Evolutionary conservation across 441 rosid genomes (phyloP).

Genomic region (Gossypium lobatum): DNA sequence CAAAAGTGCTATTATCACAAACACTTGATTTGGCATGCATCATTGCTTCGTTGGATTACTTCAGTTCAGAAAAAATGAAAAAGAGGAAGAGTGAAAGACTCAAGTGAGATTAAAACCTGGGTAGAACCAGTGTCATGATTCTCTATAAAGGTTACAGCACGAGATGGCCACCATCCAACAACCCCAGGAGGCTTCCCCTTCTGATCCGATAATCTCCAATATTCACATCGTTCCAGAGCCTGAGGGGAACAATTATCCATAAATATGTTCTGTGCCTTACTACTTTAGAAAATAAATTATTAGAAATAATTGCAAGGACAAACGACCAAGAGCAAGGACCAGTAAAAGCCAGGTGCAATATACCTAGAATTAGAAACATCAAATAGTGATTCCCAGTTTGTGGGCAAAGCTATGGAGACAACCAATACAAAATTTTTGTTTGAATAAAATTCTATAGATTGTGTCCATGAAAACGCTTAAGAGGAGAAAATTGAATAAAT

Average conservation of each 20-base stretch:
- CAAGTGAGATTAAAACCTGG: conserved; percentile 46
- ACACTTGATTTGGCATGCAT: background rate
- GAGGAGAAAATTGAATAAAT: conserved; percentile 3
- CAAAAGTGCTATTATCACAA: background rate
- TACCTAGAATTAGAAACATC: conserved; percentile 11
- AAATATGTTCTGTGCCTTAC: background rate
- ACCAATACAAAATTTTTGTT: background rate
- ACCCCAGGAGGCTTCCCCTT: conserved; percentile 94
- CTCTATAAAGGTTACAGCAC: conserved; percentile 94
- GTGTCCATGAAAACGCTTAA: background rate
- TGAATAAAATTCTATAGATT: background rate
- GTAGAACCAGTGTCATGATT: conserved; percentile 99
- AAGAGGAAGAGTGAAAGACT: conserved; percentile 6
- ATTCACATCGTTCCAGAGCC: conserved; percentile 82
- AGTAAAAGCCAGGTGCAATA: background rate
- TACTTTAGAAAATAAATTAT: background rate
- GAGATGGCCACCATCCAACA: conserved; percentile 99
- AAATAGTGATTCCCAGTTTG: conserved; percentile 1
- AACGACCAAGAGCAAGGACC: background rate
- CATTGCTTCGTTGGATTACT: background rate
- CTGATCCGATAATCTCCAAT: conserved; percentile 85
- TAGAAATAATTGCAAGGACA: conserved; percentile 1
- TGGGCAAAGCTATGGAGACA: background rate
- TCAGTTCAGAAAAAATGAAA: background rate
- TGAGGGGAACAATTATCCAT: conserved; percentile 19